Conservation (phyloP, 345 rosid species). For the Moricandia arvensis region DNA sequence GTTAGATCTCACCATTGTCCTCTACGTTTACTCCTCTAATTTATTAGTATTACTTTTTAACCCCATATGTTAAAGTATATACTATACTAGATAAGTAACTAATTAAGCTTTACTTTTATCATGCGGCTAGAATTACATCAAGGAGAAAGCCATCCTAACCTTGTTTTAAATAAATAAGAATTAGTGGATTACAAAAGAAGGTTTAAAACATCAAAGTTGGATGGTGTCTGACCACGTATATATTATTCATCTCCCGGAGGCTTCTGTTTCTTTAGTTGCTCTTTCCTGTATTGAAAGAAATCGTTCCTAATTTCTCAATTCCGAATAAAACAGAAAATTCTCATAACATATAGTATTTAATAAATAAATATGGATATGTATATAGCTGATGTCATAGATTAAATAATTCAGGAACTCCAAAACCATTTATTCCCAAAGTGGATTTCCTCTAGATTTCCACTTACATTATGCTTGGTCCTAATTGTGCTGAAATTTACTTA, state of each 20-base stretch:
- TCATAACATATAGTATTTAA: background rate
- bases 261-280: background rate
- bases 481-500: slow-evolving; percentile 18
- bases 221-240: slow-evolving; percentile 17
- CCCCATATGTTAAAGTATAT: slow-evolving; percentile 1
- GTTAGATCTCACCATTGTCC: slow-evolving; percentile 25
- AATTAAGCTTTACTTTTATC: slow-evolving; percentile 21
- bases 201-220: background rate
- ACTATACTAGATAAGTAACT: slow-evolving; percentile 1
- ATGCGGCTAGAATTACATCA: slow-evolving; percentile 19
- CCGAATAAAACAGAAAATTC: background rate
- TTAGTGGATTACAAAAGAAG: background rate
- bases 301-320: background rate
- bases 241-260: background rate
- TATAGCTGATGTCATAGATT: slow-evolving; percentile 16
- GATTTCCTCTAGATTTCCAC: slow-evolving; percentile 73
- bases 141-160: slow-evolving; percentile 22
- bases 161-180: background rate
- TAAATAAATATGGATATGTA: background rate
- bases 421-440: slow-evolving; percentile 45
- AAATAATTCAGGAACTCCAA: slow-evolving; percentile 11
- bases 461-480: slow-evolving; percentile 35
- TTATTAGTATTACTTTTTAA: slow-evolving; percentile 18
- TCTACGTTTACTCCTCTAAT: slow-evolving; percentile 22
- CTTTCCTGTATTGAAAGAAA: background rate